These are phyloP conservation scores for Monosporascus sp. DNA, from an alignment of 2,329 filamentous ascomycete species.

Conservation along the genomic window DNA sequence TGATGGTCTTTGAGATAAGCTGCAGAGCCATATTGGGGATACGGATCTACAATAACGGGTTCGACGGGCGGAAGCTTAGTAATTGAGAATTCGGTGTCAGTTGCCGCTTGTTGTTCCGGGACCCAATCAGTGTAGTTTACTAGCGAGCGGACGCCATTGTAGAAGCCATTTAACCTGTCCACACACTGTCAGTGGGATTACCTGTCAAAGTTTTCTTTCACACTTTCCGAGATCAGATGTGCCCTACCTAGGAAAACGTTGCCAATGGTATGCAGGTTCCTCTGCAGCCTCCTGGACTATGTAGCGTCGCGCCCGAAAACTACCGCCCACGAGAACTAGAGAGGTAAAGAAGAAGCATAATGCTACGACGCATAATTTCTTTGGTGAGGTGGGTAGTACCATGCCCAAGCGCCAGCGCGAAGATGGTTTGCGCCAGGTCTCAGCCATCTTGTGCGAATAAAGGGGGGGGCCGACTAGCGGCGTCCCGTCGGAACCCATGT, in stretches of 20 bases:
- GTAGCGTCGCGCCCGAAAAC: slow-evolving; percentile 13
- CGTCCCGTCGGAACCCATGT: slow-evolving; percentile 15
- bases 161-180: slow-evolving; percentile 20
- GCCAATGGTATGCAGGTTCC: slow-evolving; percentile 21
- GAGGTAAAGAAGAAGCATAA: slow-evolving; percentile 14
- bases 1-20: slow-evolving; percentile 22
- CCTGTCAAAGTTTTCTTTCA: not conserved
- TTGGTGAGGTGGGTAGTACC: slow-evolving; percentile 19
- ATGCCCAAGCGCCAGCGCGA: slow-evolving; percentile 13
- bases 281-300: slow-evolving; percentile 2
- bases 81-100: slow-evolving; percentile 14
- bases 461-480: slow-evolving; percentile 8
- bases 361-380: slow-evolving; percentile 14
- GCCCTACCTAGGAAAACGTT: slow-evolving; percentile 19
- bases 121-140: slow-evolving; percentile 23
- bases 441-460: slow-evolving; percentile 9
- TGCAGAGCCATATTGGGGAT: slow-evolving; percentile 20
- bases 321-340: slow-evolving; percentile 14
- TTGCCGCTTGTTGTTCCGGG: slow-evolving; percentile 18
- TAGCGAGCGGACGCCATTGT: slow-evolving; percentile 22
- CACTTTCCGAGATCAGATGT: not conserved
- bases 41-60: slow-evolving; percentile 22
- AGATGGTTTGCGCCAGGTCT: slow-evolving; percentile 12
- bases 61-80: slow-evolving; percentile 19
- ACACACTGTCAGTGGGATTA: slow-evolving; percentile 6